These are phyloP conservation scores for Kitagawia praeruptora DNA, from an alignment of 129 eudicot genomes.

Conservation along the genomic window DNA sequence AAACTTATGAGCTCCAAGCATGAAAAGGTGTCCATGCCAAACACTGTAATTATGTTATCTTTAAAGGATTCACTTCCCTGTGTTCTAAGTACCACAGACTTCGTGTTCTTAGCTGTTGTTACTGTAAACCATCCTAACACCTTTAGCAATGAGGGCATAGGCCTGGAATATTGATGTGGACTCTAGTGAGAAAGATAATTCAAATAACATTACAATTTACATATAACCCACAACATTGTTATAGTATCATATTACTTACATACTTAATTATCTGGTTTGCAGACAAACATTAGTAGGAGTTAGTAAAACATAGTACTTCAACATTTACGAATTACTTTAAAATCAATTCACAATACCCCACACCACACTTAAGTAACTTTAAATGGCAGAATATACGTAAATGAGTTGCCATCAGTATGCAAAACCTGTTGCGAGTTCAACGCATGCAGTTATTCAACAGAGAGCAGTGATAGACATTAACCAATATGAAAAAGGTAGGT, in stretches of 20 bases:
- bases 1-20: constrained; percentile 68
- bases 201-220: not conserved
- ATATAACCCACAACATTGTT: not conserved
- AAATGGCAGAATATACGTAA: not conserved
- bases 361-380: not conserved
- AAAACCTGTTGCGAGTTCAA: not conserved
- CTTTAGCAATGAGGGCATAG: constrained; percentile 87
- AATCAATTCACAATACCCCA: not conserved
- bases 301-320: not conserved
- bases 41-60: constrained; percentile 79
- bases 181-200: not conserved
- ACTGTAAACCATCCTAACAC: constrained; percentile 78
- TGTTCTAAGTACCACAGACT: constrained; percentile 66
- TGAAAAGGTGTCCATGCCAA: constrained; percentile 68
- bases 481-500: not conserved
- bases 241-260: not conserved
- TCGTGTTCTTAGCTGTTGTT: constrained; percentile 58
- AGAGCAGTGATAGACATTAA: not conserved
- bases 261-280: not conserved
- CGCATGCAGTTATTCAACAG: not conserved
- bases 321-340: not conserved
- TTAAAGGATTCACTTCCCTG: constrained; percentile 87
- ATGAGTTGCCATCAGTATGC: not conserved
- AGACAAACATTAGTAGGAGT: not conserved
- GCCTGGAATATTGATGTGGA: constrained; percentile 39